These are phyloP conservation scores for Cylindrotheca closterium DNA, from an alignment of 108 stramenopile species.

Conservation along the genomic window DNA sequence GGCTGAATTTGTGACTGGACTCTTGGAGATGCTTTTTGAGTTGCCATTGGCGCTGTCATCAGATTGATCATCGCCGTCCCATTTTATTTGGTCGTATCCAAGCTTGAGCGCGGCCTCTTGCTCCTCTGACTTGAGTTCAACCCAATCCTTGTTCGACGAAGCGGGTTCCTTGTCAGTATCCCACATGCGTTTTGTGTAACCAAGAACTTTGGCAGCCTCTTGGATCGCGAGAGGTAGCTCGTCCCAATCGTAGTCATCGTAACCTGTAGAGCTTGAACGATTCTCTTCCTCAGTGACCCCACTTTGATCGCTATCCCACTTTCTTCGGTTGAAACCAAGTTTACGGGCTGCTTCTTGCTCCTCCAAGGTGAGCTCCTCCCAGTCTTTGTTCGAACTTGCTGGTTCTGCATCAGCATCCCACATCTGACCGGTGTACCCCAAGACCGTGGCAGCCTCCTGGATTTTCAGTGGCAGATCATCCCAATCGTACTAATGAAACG, in stretches of 20 bases:
- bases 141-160: not conserved
- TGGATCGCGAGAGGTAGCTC: constrained; percentile 24
- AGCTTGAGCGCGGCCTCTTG: not conserved
- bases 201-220: constrained; percentile 31
- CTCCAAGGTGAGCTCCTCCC: not conserved
- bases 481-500: not conserved
- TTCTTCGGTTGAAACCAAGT: not conserved
- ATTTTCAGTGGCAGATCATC: constrained; percentile 11
- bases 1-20: no score
- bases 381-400: not conserved
- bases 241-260: constrained; percentile 35
- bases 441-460: constrained; percentile 23
- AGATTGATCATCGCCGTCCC: not conserved
- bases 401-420: constrained; percentile 25
- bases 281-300: not conserved
- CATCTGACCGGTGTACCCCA: constrained; percentile 40
- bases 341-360: constrained; percentile 10
- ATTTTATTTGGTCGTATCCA: constrained; percentile 2
- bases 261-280: constrained; percentile 3
- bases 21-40: not conserved
- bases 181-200: constrained; percentile 28
- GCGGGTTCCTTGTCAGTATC: not conserved
- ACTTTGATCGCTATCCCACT: not conserved
- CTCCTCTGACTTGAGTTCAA: not conserved
- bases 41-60: not conserved